Evolutionary conservation across 2,329 filamentous ascomycete genomes (phyloP), one percentile per base, ranked within the genome.

Genomic region (Nigrospora sphaerica): DNA sequence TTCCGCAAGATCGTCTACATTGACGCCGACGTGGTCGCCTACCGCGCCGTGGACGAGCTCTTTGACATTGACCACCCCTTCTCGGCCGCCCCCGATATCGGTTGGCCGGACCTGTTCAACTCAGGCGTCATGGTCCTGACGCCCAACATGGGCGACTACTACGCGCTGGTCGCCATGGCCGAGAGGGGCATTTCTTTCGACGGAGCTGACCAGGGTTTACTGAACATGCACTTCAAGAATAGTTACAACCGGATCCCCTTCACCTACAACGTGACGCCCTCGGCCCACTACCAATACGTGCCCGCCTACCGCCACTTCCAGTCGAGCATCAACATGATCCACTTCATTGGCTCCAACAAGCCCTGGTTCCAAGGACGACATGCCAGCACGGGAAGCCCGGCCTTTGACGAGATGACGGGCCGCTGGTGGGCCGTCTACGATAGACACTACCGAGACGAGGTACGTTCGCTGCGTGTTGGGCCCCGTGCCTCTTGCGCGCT

Each of bases 31-130:
- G 81, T 95, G 36, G 86, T 98, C n/a, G 88, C 88, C 31, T 79
- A 95, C 52, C 78, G 90, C 55, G 89, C 91, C 32, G 88, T 92
- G 4, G 92, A 98, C 59, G 93, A 98, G 75, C 81, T 98, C 46
- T 95, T 98, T 61, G 77, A 83, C 47, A 63, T 83, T 19, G 59
- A 70, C 5, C 69, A 80, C 41, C 61, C 73, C 45, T 84, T 85
- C 61, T 77, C 80, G 36, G 82, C 93, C 2, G 90, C 88, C 12
- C 91, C 93, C 32, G 93, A 98, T 66, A 90, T 97, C 58, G 93
- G 93, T 56, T 98, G 93, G 93, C 93, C 93, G 32, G 93, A 98
- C 69, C 80, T 91, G 50, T 97, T 97, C 81, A 98, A 98, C 69
- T 90, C 87, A n/a, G 93, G 93, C 59, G 82, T 98, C 57, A 95